phyloP scores from a whole-genome alignment of 176 grass and related monocot species.

The Eragrostis curvula region DNA sequence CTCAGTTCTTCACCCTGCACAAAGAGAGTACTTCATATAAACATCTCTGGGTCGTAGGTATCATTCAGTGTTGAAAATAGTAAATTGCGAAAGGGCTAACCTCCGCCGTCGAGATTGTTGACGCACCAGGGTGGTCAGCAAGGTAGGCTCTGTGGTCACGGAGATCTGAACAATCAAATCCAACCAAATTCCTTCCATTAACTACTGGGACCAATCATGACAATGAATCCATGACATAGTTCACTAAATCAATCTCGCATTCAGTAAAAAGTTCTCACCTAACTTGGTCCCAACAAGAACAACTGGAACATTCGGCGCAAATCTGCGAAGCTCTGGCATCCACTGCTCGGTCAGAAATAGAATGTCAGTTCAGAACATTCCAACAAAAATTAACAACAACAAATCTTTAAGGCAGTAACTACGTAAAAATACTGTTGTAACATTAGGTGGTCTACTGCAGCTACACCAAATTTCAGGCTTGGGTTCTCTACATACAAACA shows the following conservation, averaged over 20 bases:
- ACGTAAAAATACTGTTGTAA: background rate
- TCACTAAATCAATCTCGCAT: background rate
- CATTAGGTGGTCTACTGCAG: background rate
- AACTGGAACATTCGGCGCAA: slow-evolving; percentile 76
- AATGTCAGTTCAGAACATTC: slow-evolving; percentile 33
- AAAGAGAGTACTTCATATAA: background rate
- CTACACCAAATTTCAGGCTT: background rate
- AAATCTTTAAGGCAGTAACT: background rate
- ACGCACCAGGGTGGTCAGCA: slow-evolving; percentile 66
- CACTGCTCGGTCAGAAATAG: slow-evolving; percentile 59
- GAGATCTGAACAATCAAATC: slow-evolving; percentile 61
- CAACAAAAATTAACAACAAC: background rate
- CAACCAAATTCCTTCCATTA: slow-evolving; percentile 9
- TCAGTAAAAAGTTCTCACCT: slow-evolving; percentile 44
- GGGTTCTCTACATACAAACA: background rate
- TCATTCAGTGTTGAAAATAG: background rate
- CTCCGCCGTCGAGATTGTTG: slow-evolving; percentile 62
- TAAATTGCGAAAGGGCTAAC: slow-evolving; percentile 9
- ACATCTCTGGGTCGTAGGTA: background rate
- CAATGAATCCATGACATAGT: background rate
- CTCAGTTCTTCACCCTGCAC: slow-evolving; percentile 80
- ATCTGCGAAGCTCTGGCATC: slow-evolving; percentile 93
- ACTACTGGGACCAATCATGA: background rate
- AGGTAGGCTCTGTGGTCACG: slow-evolving; percentile 84
- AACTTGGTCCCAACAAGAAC: slow-evolving; percentile 93